Percentiles rank a stretch among this genome's conserved stretches.
phyloP scores from a whole-genome alignment of 495 filamentous ascomycete genomes.

The Apodospora peruviana region DNA sequence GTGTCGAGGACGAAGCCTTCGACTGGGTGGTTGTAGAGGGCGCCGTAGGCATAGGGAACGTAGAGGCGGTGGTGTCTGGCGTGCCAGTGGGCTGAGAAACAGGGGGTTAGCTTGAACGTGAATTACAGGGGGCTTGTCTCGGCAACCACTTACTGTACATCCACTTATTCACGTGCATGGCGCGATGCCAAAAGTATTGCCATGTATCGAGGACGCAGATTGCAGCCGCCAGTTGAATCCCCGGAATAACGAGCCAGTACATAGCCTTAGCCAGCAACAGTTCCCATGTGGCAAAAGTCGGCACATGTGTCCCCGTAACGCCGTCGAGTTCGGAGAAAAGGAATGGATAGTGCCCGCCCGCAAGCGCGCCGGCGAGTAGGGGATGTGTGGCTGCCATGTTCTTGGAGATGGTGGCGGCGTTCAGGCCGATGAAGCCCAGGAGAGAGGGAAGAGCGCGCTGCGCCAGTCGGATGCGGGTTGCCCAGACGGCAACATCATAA shows the following conservation, averaged over 20 bases:
- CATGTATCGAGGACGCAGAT: constrained; percentile 81
- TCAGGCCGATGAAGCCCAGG: constrained; percentile 50
- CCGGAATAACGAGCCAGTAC: constrained; percentile 74
- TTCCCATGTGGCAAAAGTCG: constrained; percentile 70
- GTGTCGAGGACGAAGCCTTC: constrained; percentile 94
- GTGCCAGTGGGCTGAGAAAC: constrained; percentile 70
- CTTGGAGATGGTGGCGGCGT: constrained; percentile 49
- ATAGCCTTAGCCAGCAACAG: constrained; percentile 62
- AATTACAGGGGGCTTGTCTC: neutral
- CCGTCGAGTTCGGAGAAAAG: constrained; percentile 41
- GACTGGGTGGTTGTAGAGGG: constrained; percentile 90
- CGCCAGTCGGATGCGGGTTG: constrained; percentile 62
- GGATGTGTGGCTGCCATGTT: constrained; percentile 52
- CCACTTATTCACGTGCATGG: constrained; percentile 93
- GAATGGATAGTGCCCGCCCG: constrained; percentile 68
- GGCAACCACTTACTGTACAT: constrained; percentile 79
- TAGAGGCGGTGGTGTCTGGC: constrained; percentile 93
- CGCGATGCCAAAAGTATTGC: constrained; percentile 94
- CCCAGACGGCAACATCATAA: constrained; percentile 80
- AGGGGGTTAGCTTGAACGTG: constrained; percentile 14
- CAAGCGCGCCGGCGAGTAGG: constrained; percentile 59
- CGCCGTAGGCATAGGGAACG: constrained; percentile 95
- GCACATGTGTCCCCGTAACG: constrained; percentile 34
- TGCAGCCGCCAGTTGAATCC: constrained; percentile 65
- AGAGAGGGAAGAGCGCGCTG: constrained; percentile 62